phyloP scores from a whole-genome alignment of 176 grass and related monocot genomes.

The Oryza longistaminata region DNA sequence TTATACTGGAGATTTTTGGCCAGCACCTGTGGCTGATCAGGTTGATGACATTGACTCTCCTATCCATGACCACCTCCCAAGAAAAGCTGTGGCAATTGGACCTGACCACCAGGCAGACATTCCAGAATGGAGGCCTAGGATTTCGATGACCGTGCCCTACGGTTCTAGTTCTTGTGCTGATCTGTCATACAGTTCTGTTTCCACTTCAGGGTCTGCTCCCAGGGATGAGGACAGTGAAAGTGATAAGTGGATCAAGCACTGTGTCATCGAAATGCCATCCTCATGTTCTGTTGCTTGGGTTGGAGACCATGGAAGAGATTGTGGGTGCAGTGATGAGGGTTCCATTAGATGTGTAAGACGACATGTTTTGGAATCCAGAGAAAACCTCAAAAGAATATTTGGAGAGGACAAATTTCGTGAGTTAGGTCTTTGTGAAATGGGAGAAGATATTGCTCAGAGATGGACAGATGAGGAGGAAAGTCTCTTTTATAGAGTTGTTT shows the following conservation, averaged over 20 bases:
- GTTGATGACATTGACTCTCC: conserved; percentile 43
- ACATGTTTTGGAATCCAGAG: conserved; percentile 66
- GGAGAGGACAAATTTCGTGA: conserved; percentile 61
- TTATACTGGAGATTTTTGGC: conserved; percentile 51
- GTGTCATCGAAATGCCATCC: conserved; percentile 41
- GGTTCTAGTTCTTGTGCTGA: conserved; percentile 33
- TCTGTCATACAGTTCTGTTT: conserved; percentile 17
- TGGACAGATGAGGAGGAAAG: conserved; percentile 82
- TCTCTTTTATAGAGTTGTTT: conserved; percentile 63
- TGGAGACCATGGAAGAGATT: conserved; percentile 44
- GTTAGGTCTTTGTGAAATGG: conserved; percentile 77
- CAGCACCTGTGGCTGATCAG: conserved; percentile 28
- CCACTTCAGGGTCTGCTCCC: conserved; percentile 30
- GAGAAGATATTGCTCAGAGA: conserved; percentile 62
- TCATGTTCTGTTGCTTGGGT: conserved; percentile 29
- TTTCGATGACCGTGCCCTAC: background rate
- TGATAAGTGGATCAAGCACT: conserved; percentile 60
- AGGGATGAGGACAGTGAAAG: conserved; percentile 39
- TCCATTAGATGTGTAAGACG: conserved; percentile 68
- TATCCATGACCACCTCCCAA: conserved; percentile 41
- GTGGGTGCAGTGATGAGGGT: conserved; percentile 63
- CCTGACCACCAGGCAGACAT: conserved; percentile 73
- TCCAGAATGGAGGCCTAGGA: conserved; percentile 58
- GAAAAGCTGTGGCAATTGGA: conserved; percentile 68
- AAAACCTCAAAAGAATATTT: conserved; percentile 49